Evolutionary conservation across 2,329 filamentous ascomycete genomes (phyloP).

Genomic region (Penicillium sp.): DNA sequence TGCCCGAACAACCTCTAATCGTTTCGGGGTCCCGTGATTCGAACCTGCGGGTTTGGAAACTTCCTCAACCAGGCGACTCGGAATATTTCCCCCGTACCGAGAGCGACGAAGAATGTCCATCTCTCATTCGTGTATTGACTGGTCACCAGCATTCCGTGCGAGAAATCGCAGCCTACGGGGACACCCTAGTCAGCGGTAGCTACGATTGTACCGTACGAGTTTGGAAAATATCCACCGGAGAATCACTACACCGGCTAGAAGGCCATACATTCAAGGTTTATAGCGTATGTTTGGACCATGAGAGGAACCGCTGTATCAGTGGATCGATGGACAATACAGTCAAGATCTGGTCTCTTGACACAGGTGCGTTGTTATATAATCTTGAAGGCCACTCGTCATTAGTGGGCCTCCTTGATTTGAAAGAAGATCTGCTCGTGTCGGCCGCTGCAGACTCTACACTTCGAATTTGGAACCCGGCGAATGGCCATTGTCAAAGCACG

Average conservation of each 20-base stretch:
- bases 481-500: conserved; percentile 81
- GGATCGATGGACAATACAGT: conserved; percentile 98
- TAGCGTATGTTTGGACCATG: conserved; percentile 88
- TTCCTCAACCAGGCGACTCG: conserved; percentile 75
- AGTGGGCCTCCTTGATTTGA: conserved; percentile 85
- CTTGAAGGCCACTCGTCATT: conserved; percentile 93
- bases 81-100: conserved; percentile 72
- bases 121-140: conserved; percentile 80
- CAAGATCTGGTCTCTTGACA: conserved; percentile 94
- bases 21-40: conserved; percentile 97
- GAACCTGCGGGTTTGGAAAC: conserved; percentile 89
- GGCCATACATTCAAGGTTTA: conserved; percentile 94
- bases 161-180: conserved; percentile 89
- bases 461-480: conserved; percentile 94
- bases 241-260: conserved; percentile 75
- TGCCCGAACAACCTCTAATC: conserved; percentile 90
- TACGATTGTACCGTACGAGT: conserved; percentile 94
- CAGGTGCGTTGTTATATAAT: conserved; percentile 78
- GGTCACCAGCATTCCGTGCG: conserved; percentile 93
- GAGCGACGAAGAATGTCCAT: conserved; percentile 76
- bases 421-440: conserved; percentile 85
- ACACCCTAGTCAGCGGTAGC: conserved; percentile 91
- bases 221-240: conserved; percentile 95
- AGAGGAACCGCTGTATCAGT: conserved; percentile 90
- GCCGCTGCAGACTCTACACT: conserved; percentile 93